These are phyloP conservation scores for Lizonia empirigonia DNA, from an alignment of 2,329 filamentous ascomycete species.

Conservation along the genomic window DNA sequence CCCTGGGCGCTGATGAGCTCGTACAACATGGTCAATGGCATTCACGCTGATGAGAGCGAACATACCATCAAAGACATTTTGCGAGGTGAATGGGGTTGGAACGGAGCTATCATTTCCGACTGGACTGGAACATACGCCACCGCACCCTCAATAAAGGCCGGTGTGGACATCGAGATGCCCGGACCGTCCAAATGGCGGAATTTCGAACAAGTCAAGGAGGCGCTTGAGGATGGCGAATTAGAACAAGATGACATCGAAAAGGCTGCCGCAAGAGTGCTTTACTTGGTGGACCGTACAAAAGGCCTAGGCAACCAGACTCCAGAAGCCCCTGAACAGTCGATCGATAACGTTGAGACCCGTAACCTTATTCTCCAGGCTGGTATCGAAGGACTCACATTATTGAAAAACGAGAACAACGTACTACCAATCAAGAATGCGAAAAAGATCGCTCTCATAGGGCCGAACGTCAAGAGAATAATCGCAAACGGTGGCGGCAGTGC, in stretches of 20 bases:
- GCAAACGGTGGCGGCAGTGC: constrained; percentile 72
- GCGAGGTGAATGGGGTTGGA: constrained; percentile 49
- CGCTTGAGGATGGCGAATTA: constrained; percentile 44
- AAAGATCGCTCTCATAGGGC: constrained; percentile 69
- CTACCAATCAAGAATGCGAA: constrained; percentile 63
- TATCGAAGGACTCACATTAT: constrained; percentile 65
- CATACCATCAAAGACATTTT: constrained; percentile 52
- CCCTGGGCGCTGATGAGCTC: constrained; percentile 73
- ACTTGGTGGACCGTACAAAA: constrained; percentile 66
- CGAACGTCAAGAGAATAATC: constrained; percentile 70
- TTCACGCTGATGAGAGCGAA: constrained; percentile 50
- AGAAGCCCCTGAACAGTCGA: constrained; percentile 63
- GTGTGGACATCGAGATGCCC: constrained; percentile 51
- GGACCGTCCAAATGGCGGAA: constrained; percentile 50
- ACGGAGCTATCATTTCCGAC: constrained; percentile 53
- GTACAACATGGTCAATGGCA: constrained; percentile 70
- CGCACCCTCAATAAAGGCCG: constrained; percentile 47
- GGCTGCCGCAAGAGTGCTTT: constrained; percentile 62
- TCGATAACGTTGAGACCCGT: constrained; percentile 60
- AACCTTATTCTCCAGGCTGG: constrained; percentile 66
- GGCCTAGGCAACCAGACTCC: constrained; percentile 61
- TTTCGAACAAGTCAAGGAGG: constrained; percentile 41
- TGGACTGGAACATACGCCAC: constrained; percentile 51
- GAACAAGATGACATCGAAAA: constrained; percentile 56
- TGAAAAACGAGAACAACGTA: constrained; percentile 67